These are phyloP conservation scores for Allium fistulosum DNA, from an alignment of 106 monocot genomes.

Conservation along the genomic window DNA sequence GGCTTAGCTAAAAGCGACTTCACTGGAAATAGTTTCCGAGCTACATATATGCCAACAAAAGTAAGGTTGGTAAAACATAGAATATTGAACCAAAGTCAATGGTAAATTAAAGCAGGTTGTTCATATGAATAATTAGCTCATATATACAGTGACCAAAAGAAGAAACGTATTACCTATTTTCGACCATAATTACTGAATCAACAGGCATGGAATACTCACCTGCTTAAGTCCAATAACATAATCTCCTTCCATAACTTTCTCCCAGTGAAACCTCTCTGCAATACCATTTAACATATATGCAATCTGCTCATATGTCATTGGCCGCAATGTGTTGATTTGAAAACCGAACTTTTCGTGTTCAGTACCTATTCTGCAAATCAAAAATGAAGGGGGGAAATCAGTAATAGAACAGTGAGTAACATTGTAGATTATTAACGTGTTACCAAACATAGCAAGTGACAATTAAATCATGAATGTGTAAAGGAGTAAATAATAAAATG, in stretches of 20 bases:
- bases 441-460: not conserved
- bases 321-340: constrained; percentile 65
- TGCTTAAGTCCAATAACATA: constrained; percentile 87
- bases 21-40: too few species aligned
- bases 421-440: not conserved
- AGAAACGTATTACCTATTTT: not conserved
- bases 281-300: constrained; percentile 73
- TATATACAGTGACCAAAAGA: not conserved
- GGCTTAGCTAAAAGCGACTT: too few species aligned
- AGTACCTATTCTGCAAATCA: constrained; percentile 88
- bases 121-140: constrained; percentile 4
- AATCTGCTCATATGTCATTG: constrained; percentile 89
- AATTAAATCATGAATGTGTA: constrained; percentile 1
- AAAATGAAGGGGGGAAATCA: not conserved
- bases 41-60: too few species aligned
- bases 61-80: too few species aligned
- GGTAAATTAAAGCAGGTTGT: not conserved
- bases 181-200: too few species aligned
- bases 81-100: too few species aligned
- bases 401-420: not conserved
- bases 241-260: constrained; percentile 86
- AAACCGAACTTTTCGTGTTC: constrained; percentile 99
- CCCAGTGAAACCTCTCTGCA: constrained; percentile 95
- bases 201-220: constrained; percentile 24
- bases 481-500: not conserved